phyloP scores from a whole-genome alignment of 371 early-diverging fungal genomes.

The Apophysomyces variabilis region DNA sequence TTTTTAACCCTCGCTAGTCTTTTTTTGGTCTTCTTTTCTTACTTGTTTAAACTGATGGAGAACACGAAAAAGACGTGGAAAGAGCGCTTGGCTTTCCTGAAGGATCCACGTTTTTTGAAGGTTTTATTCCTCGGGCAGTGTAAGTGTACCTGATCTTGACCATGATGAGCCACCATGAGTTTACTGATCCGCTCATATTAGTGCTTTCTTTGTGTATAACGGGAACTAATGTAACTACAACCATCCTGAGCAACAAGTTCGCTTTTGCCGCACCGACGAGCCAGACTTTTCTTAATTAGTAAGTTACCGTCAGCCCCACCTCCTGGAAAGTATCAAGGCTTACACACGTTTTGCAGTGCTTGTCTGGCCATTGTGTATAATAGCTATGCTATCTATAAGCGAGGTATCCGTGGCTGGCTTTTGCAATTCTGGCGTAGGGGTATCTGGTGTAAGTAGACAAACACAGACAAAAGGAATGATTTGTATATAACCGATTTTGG shows the following conservation, averaged over 20 bases:
- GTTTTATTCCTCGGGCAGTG: conserved; percentile 40
- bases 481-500: background rate
- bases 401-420: conserved; percentile 54
- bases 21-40: background rate
- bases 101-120: conserved; percentile 28
- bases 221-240: conserved; percentile 64
- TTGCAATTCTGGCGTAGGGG: conserved; percentile 57
- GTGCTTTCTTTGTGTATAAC: conserved; percentile 75
- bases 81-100: conserved; percentile 28
- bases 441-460: conserved; percentile 48
- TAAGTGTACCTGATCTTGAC: conserved; percentile 13
- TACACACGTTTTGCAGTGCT: conserved; percentile 25
- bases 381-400: conserved; percentile 58
- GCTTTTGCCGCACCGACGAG: conserved; percentile 66
- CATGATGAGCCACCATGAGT: background rate
- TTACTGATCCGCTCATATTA: background rate
- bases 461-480: background rate
- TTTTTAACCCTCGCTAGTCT: background rate
- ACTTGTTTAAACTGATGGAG: background rate
- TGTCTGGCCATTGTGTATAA: conserved; percentile 70
- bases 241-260: conserved; percentile 50
- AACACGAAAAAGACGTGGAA: conserved; percentile 20
- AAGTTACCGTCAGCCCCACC: conserved; percentile 1
- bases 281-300: conserved; percentile 72
- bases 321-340: background rate